Evolutionary conservation across 805 yeast species (phyloP).

Genomic region (Zygosaccharomyces gambellarensis): DNA sequence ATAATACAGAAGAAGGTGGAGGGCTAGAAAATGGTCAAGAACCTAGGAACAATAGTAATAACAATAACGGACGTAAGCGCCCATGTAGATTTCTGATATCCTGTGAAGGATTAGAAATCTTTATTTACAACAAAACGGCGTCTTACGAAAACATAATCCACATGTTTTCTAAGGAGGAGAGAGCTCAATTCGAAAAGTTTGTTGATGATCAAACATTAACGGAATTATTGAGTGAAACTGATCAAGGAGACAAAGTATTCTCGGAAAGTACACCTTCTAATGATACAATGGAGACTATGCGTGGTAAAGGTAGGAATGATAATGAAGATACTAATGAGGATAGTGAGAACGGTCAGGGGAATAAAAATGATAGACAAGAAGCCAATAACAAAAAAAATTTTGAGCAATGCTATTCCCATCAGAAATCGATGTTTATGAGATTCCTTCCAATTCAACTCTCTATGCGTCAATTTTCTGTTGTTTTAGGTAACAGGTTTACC

Average conservation of each 20-base stretch:
- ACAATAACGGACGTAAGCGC: constrained; percentile 40
- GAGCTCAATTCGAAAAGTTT: constrained; percentile 18
- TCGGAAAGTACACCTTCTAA: constrained; percentile 11
- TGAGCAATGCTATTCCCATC: constrained; percentile 9
- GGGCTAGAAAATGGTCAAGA: constrained; percentile 17
- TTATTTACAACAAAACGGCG: constrained; percentile 70
- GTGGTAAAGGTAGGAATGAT: background rate
- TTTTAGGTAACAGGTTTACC: constrained; percentile 75
- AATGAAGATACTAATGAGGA: background rate
- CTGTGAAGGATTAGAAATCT: constrained; percentile 76
- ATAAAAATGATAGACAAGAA: background rate
- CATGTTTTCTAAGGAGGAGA: constrained; percentile 23
- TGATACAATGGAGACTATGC: constrained; percentile 3
- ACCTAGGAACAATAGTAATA: constrained; percentile 16
- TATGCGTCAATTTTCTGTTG: constrained; percentile 63
- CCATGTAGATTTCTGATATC: constrained; percentile 55
- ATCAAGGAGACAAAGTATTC: constrained; percentile 7
- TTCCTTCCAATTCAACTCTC: constrained; percentile 59
- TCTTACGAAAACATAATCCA: constrained; percentile 68
- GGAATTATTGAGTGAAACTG: constrained; percentile 14
- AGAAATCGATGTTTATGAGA: constrained; percentile 25
- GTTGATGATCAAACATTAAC: constrained; percentile 19
- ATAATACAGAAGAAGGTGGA: constrained; percentile 5
- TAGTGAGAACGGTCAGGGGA: background rate
- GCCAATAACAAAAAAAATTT: constrained; percentile 20